Conservation (phyloP, 306 rosid genomes). For the Datisca glomerata region DNA sequence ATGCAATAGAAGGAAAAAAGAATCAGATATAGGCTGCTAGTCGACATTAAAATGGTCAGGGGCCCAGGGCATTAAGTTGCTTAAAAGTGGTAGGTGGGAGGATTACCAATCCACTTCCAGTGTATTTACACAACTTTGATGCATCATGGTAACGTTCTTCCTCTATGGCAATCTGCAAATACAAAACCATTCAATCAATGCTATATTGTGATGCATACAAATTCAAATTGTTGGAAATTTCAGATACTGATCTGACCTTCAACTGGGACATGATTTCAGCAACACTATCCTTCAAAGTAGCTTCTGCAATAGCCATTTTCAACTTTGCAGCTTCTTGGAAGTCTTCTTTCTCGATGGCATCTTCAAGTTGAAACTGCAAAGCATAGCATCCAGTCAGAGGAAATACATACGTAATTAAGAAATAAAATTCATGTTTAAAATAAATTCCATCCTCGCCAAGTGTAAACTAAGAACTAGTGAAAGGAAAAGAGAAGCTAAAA, state of each 20-base stretch:
- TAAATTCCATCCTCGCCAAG: slow-evolving; percentile 1
- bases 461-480: slow-evolving; percentile 1
- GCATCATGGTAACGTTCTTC: slow-evolving; percentile 96
- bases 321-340: slow-evolving; percentile 76
- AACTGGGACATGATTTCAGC: slow-evolving; percentile 71
- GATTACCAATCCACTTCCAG: slow-evolving; percentile 96
- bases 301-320: slow-evolving; percentile 61
- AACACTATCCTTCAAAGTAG: slow-evolving; percentile 76
- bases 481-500: not conserved
- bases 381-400: slow-evolving; percentile 4
- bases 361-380: slow-evolving; percentile 89
- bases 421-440: too few species aligned
- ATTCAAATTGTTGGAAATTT: not conserved
- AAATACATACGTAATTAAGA: too few species aligned
- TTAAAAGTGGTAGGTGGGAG: slow-evolving; percentile 7
- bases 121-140: slow-evolving; percentile 60
- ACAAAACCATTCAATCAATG: too few species aligned
- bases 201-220: too few species aligned
- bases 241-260: slow-evolving; percentile 38
- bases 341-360: slow-evolving; percentile 89
- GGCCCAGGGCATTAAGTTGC: too few species aligned
- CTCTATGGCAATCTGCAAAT: slow-evolving; percentile 63
- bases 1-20: not conserved
- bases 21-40: not conserved
- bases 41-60: too few species aligned